phyloP scores from a whole-genome alignment of 805 yeast species.

The Scheffersomyces ergatensis region DNA sequence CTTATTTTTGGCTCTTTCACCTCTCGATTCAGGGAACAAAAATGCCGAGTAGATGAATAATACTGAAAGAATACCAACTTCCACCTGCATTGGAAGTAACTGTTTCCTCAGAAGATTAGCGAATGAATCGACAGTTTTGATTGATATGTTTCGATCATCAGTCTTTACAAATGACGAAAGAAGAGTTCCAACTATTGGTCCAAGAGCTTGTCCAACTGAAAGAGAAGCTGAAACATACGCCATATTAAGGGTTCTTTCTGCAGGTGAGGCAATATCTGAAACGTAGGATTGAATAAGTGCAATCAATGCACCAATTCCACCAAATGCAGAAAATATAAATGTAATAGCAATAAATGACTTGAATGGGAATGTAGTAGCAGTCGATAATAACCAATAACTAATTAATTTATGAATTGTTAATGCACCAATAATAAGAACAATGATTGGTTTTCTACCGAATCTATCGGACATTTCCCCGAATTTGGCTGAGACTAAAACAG shows the following conservation, averaged over 20 bases:
- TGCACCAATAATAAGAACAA: conserved; percentile 4
- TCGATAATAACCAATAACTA: conserved; percentile 18
- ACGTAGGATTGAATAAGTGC: conserved; percentile 62
- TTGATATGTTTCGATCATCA: neutral
- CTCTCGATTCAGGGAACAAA: conserved; percentile 58
- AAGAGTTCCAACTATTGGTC: conserved; percentile 46
- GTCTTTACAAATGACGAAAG: neutral
- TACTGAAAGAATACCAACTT: conserved; percentile 28
- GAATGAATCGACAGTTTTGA: neutral
- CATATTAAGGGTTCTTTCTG: conserved; percentile 48
- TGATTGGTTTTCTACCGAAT: conserved; percentile 26
- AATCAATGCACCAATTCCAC: conserved; percentile 52
- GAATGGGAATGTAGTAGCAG: conserved; percentile 31
- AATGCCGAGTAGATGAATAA: conserved; percentile 17
- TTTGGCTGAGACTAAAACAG: conserved; percentile 50
- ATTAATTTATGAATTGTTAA: neutral
- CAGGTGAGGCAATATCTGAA: conserved; percentile 62
- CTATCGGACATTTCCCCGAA: conserved; percentile 28
- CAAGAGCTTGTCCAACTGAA: conserved; percentile 49
- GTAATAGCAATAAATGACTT: conserved; percentile 28
- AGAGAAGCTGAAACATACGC: conserved; percentile 54
- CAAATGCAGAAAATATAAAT: conserved; percentile 41
- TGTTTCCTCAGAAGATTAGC: neutral
- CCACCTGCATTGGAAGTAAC: conserved; percentile 19
- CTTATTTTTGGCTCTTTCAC: conserved; percentile 43